Base-by-base conservation (phyloP, 2,329 filamentous ascomycete genomes). In the Cytospora schulzeri region DNA sequence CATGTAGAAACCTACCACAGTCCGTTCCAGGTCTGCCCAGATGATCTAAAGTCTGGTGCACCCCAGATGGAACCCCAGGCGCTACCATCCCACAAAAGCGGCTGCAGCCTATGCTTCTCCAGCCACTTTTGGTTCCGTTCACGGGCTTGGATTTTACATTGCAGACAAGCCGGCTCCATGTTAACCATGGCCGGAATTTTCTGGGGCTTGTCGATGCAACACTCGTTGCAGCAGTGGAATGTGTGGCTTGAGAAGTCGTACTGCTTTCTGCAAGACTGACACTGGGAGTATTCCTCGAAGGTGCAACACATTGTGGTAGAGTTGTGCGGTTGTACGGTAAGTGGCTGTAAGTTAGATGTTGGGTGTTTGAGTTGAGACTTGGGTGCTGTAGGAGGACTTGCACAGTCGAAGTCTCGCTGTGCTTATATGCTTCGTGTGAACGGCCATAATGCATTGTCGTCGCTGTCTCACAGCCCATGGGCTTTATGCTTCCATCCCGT, bases 281-380 rank as follows among this genome's bases (percentile, higher is more conserved):
- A 66, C 11, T 26, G 8, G 7, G 5, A 50, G 26, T 57, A 58
- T 15, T 60, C 56, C 12, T 59, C 45, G 15, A 66, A 63, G 1
- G 41, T 45, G 11, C 14, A 22, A 6, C 60, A 60, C 58, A 60
- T 54, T 11, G 26, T 29, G 26, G 31, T 31, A 6, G 12, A 14
- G 2, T 4, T 54, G 26, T 5, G 24, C 14, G 11, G 24, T 4
- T 9, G 9, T 4, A 31, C 4, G 29, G 4, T 31, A 31, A 31
- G 29, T 31, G 9, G 29, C 29, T 31, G 29, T 31, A 31, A 9
- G 29, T 31, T 9, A 31, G 29, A 31, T 31, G 4, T 31, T 5
- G 29, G 29, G 29, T 31, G 29, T 9, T 31, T 31, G 29, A 31
- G 29, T 31, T 31, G 29, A 9, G 29, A 31, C 9, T 31, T 31